Evolutionary conservation across 75 land plant genomes (phyloP), one percentile per base, ranked within the genome.

Genomic region (Larix kaempferi): DNA sequence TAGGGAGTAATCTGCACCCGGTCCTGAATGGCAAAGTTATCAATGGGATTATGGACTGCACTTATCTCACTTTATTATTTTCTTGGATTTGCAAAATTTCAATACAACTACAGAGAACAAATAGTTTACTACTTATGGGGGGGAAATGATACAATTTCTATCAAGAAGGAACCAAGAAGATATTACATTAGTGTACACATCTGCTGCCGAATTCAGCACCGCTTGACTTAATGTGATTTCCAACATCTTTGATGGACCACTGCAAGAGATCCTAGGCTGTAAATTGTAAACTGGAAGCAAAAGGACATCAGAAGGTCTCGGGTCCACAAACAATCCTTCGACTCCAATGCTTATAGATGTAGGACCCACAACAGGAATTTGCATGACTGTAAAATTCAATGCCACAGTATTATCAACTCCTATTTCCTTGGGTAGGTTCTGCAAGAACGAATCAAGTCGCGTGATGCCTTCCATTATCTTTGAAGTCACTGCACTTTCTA

Each of bases 361-460:
- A 76, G 87, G 77, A 26, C 65, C 75, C 23, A 91, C 80, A 2
- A 86, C 57, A 52, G 95, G 98, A 56, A 82, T 88, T 27, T 82
- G 56, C 54, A 89, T 85, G 71, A 96, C 79, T 52, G 95, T 94
- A 23, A 90, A 84, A 85, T 96, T 93, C 37, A 96, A n/a, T 27
- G 90, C 79, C 60, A 90, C 80, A 65, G 74, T 63, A 39, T 66
- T 27, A 72, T 86, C 87, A 25, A 96, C 78, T 35, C 71, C 77
- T 6, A 92, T 59, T 78, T 86, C 78, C 65, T 85, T 87, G 25
- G 99, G 95, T 57, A 94, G 78, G 27, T 69, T 81, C 73, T 83
- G 85, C 74, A 96, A 72, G 33, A 82, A 73, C 2, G 85, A 78
- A 69, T 94, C 91, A 60, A 96, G 79, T 76, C 87, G 82, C 23